Base-by-base conservation (phyloP, 257 asterid genomes). In the Primulina tabacum region DNA sequence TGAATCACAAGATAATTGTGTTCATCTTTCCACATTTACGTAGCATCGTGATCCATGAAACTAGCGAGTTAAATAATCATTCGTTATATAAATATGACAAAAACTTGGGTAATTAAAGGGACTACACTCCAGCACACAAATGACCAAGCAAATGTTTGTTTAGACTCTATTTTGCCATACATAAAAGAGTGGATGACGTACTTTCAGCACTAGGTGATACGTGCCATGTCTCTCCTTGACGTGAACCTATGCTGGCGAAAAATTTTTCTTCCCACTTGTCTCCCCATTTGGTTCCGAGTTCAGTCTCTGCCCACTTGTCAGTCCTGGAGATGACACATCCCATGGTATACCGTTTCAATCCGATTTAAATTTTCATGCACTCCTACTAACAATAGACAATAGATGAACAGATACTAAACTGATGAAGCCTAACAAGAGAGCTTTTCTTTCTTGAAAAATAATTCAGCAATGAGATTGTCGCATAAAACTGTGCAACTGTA, bases 151-250 rank as follows among this genome's bases (percentile, higher is more conserved):
- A 63, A 71, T 53, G 38, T 58, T 21, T 64, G 26, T 60, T 24
- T 28, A 30, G 62, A 74, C 59, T 56, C 8, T 4, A 75, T 32
- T 34, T 17, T 53, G 5, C 53, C 50, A 14, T 33, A 33, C 16
- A 64, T 26, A 58, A 60, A 57, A 65, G 20, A 16, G 29, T 33
- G 30, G 71, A 64, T 35, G 17, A 0, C 91, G 4, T 88, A 93
- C 99, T 87, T 74, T 89, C 90, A 75, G 76, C 79, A 29, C 71
- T 68, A 16, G 97, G 96, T 28, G 93, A 82, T 73, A 85, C 92
- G 61, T 91, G 98, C 99, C 99, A 94, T 8, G 99, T 94, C 85
- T 94, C 99, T 56, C 99, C 99, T 81, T 91, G 99, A 40, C 99
- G 89, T 1, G 97, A 88, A 70, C 99, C 99, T 74, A 94, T 89